Conservation (phyloP, 2,329 filamentous ascomycete genomes). For the Talaromyces sp. region DNA sequence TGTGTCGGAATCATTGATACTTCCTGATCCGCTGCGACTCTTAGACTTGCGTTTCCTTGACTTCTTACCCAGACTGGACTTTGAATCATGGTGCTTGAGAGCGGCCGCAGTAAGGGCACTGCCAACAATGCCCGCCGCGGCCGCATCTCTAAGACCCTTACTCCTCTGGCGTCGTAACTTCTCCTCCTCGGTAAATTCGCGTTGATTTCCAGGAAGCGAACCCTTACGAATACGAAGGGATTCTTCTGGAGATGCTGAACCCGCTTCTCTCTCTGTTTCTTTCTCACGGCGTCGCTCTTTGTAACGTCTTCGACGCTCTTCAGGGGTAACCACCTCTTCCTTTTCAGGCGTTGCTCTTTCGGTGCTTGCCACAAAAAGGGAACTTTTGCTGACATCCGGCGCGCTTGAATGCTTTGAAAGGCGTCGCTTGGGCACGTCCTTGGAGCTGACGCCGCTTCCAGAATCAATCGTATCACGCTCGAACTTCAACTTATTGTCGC, state of each 20-base stretch:
- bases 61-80: slow-evolving; percentile 51
- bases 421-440: slow-evolving; percentile 54
- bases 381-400: slow-evolving; percentile 60
- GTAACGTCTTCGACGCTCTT: slow-evolving; percentile 49
- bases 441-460: slow-evolving; percentile 58
- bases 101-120: slow-evolving; percentile 61
- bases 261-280: slow-evolving; percentile 50
- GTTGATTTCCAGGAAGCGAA: slow-evolving; percentile 38
- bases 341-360: slow-evolving; percentile 53
- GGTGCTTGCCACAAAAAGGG: slow-evolving; percentile 54
- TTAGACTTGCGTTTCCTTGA: slow-evolving; percentile 45
- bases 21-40: slow-evolving; percentile 51
- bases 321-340: slow-evolving; percentile 56
- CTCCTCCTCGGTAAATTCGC: slow-evolving; percentile 49
- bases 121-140: slow-evolving; percentile 54
- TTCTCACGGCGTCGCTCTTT: slow-evolving; percentile 55
- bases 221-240: slow-evolving; percentile 43
- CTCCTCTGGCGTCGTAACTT: slow-evolving; percentile 53
- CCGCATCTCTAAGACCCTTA: slow-evolving; percentile 54
- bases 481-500: slow-evolving; percentile 67
- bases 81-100: slow-evolving; percentile 63
- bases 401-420: slow-evolving; percentile 61
- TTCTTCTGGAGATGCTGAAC: slow-evolving; percentile 48
- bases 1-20: slow-evolving; percentile 56
- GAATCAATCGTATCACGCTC: slow-evolving; percentile 59